Base-by-base conservation (phyloP, 148 eudicot species). In the Heliosperma pusillum region DNA sequence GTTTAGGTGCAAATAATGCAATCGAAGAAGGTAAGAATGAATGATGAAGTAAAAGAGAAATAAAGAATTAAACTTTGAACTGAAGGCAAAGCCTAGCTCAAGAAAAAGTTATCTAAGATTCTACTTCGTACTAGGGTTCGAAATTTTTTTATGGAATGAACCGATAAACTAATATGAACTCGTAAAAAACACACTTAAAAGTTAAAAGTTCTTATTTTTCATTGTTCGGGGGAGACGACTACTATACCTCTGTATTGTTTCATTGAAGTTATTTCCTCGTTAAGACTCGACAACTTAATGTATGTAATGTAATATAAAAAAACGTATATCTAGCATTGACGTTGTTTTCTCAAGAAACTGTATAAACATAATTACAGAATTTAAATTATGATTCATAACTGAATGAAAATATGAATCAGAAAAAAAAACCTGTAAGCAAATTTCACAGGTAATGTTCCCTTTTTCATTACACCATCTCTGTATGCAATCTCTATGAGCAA, bases 381-480 rank as follows among this genome's bases (percentile, higher is more conserved):
- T 25, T 10, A 58, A 59, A 33, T 73, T 36, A 11, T 4, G 62
- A 73, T 42, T 73, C 24, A 44, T 24, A n/a, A 50, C 1, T 50
- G 15, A 66, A 33, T 65, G 45, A 65, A 65, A 50, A 2, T 50
- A 65, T 7, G n/a, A 27, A 65, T n/a, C n/a, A 26, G 0, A 7
- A 30, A 20, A 59, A 20, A 2, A 78, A 71, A 95, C 98, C 97
- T 95, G 91, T 44, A 95, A 81, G 62, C 98, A 95, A 71, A 95
- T 88, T 87, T 95, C 98, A 82, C 98, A 95, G 52, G 79, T 78
- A 20, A 93, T 90, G 74, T 95, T 80, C 10, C 98, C 98, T 85
- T 95, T 95, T 80, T 90, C 96, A 77, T 95, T 82, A 79, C 98
- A 95, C 98, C 98, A 95, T 80, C 92, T 92, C 83, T 92, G 97